Base-by-base conservation (phyloP, 1,284 basidiomycete species). In the Serendipita sp. region DNA sequence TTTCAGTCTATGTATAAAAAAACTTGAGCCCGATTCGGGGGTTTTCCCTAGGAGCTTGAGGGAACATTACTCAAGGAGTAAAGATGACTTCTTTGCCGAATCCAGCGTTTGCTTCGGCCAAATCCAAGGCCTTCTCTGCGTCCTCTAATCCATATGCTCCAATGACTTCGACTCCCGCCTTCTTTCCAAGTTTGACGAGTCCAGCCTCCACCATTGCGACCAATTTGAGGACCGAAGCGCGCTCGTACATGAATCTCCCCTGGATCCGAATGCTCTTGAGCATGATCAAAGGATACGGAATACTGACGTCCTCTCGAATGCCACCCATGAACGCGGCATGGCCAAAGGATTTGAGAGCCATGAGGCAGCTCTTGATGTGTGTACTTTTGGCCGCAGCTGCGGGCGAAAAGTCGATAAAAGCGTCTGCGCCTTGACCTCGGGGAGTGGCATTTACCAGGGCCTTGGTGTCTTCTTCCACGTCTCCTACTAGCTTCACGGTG, bases 351-450 rank as follows among this genome's bases (percentile, higher is more conserved):
- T 58, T 58, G 6, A 58, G 17, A 58, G 53, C 53, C 26, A 30
- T 30, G 29, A 58, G 26, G 53, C 53, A 30, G 32, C 53, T 58
- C 26, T 22, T 32, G 53, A 58, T 58, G 34, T 58, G 53, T 10
- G 53, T 58, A 35, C 53, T 58, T 35, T 26, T 58, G 6, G 53
- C 17, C 15, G 53, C 53, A 8, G 17, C 26, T 8, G 29, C 15
- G 32, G 53, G 53, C 8, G 53, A 58, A 34, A 58, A 58, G 53
- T 58, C 53, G 29, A 58, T 58, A 35, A 22, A 58, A n/a, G 32
- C 53, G 53, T 58, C 15, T 6, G 34, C 26, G 10, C 53, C 53
- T 32, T 58, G 17, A 34, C 53, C 53, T n/a, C 53, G 10, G 8
- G 53, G 53, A 8, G 53, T 32, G 10, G 53, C 53, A 4, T 26